Evolutionary conservation across 176 grass and related monocot species (phyloP), one percentile per base, ranked within the genome.

Genomic region (Oryza punctata): DNA sequence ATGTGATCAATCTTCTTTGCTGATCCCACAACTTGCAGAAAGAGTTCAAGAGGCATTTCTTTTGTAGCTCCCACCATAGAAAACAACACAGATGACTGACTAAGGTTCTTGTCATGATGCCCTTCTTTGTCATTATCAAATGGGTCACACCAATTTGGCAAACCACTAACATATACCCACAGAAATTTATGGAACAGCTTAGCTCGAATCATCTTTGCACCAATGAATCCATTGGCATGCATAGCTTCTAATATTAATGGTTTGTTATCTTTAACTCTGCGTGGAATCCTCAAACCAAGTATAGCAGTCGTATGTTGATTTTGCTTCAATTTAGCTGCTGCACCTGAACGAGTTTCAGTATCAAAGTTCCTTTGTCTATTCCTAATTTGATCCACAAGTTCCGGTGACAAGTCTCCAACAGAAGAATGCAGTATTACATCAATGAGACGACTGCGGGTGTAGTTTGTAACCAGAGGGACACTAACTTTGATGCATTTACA

Each of bases 21-120:
- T 93, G 87, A 95, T 15, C 96, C 96, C 64, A 98, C 96, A 84
- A 98, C 87, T 89, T 98, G 96, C 75, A 95, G 82, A 80, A 98
- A 98, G 33, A 98, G 72, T 88, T 98, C 87, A 74, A 98, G 85
- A 6, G 93, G 93, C 96, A 98, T 98, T 79, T 86, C 70, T 78
- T 93, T 98, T 68, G 72, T 86, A 84, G 91, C 96, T 77, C 89
- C 85, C 72, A 87, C 85, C 87, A 93, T 83, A 11, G 89, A 88
- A 93, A 98, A 98, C 68, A 98, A 79, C 28, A 85, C 83, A 67
- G 69, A 91, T 46, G 85, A 84, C 67, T 77, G 86, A 47, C 73
- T 83, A 81, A 84, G 67, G 79, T 77, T 84, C 73, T 76, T 94
- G 15, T 89, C 67, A 71, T 60, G 70, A 54, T 91, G 54, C 25